Base-by-base conservation (phyloP, 2,329 filamentous ascomycete species). In the Coniochaeta prunicola region DNA sequence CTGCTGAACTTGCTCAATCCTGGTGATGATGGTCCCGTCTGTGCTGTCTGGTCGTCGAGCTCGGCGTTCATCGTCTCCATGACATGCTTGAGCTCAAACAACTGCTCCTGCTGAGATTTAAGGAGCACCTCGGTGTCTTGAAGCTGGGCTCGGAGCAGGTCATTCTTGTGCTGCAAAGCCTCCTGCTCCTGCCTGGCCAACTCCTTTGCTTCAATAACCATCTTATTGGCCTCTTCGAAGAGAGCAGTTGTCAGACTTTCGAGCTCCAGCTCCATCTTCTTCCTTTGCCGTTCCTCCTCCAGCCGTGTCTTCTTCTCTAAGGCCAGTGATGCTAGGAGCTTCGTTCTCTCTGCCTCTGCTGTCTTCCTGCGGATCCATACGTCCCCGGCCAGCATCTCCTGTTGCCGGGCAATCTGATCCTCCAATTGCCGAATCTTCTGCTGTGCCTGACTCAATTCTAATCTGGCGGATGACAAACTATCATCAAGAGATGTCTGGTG, bases 171-270 rank as follows among this genome's bases (percentile, higher is more conserved):
- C 59, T 92, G 87, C 45, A 92, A 78, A 4, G 83, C 81, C 64
- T 97, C 92, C 38, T 91, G 88, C 66, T 97, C 91, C 63, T 84
- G 86, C 61, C 92, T 87, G 9, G 94, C 92, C 62, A 96, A 91
- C 71, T 92, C 91, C 69, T 96, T 91, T 38, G 93, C 93, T 17
- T 85, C 86, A 42, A 93, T 90, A 57, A 99, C 94, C 93, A 99
- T 97, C 80, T 89, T 92, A 76, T 99, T 97, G 56, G 94, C 94
- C 77, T 99, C 93, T 70, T 97, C 92, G 63, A 99, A 99, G n/a
- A 99, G 81, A 30, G 91, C 92, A 1, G 91, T 87, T 0, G 94
- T 97, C 63, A 99, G 74, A 57, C 86, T 90, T 74, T 97, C 94
- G 53, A 99, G 77, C 73, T 99, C 94, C 65, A 89, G 87, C 71